These are phyloP conservation scores for Fusarium torulosum DNA, from an alignment of 2,329 filamentous ascomycete species.

Conservation along the genomic window DNA sequence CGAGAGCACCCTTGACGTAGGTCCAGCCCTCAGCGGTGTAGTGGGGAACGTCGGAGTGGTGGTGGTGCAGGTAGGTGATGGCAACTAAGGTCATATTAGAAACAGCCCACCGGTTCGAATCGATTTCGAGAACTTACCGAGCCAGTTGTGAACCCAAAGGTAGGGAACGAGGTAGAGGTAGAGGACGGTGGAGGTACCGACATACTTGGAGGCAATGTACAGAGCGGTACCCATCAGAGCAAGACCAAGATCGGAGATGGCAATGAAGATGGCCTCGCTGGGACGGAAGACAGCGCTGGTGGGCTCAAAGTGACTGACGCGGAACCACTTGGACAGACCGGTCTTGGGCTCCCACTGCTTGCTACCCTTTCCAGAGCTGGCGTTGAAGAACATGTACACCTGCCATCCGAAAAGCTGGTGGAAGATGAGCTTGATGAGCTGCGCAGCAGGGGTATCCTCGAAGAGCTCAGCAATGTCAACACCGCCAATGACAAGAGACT, in stretches of 20 bases:
- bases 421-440: conserved; percentile 65
- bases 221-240: conserved; percentile 63
- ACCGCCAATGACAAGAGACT: conserved; percentile 52
- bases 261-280: conserved; percentile 67
- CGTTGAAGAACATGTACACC: conserved; percentile 72
- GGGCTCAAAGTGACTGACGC: conserved; percentile 71
- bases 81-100: conserved; percentile 62
- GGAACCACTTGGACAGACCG: conserved; percentile 54
- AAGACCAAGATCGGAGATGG: conserved; percentile 71
- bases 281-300: conserved; percentile 71
- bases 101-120: not conserved
- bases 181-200: conserved; percentile 69
- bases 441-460: conserved; percentile 72
- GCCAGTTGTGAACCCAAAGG: conserved; percentile 78
- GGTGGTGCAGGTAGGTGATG: conserved; percentile 82
- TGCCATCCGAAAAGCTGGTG: conserved; percentile 77
- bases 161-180: conserved; percentile 74
- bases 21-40: conserved; percentile 67
- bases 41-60: conserved; percentile 62
- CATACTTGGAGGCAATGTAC: conserved; percentile 63
- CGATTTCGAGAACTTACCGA: conserved; percentile 59
- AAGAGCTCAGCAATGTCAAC: conserved; percentile 65
- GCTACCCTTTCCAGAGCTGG: conserved; percentile 62
- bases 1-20: conserved; percentile 70
- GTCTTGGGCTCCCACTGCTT: conserved; percentile 57